Percentiles rank a stretch among this genome's conserved stretches.
These are phyloP conservation scores for Allomyces arbusculus DNA, from an alignment of 192 early-diverging fungal genomes.

Conservation along the genomic window DNA sequence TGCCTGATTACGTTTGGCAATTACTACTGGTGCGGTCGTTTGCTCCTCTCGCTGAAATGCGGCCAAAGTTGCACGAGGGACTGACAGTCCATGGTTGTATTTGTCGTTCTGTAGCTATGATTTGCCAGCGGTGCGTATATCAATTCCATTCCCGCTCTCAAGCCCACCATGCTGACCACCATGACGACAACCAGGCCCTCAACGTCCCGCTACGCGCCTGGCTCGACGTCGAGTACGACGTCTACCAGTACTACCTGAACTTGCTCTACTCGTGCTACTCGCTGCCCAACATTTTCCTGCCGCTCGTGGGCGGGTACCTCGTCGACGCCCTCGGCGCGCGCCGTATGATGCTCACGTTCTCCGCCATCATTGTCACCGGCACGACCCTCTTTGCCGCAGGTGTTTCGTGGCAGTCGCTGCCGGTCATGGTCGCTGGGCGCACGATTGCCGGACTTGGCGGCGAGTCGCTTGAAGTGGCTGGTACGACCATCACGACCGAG, in stretches of 20 bases:
- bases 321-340: constrained; percentile 24
- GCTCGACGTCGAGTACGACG: constrained; percentile 18
- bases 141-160: constrained; percentile 1
- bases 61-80: too few relatives aligned
- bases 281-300: constrained; percentile 43
- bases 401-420: constrained; percentile 14
- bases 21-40: constrained; percentile 14
- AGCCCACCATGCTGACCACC: constrained; percentile 14
- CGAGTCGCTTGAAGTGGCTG: constrained; percentile 31
- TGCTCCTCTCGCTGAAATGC: too few relatives aligned
- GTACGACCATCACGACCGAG: constrained; percentile 18
- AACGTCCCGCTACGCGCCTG: constrained; percentile 28
- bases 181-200: constrained; percentile 25
- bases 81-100: constrained; percentile 3
- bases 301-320: constrained; percentile 32
- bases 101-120: not conserved
- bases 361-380: constrained; percentile 21
- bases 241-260: constrained; percentile 30
- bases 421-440: constrained; percentile 30
- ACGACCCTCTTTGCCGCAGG: constrained; percentile 34
- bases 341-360: constrained; percentile 20
- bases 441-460: constrained; percentile 36
- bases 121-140: constrained; percentile 1
- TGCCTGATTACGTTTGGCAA: constrained; percentile 30
- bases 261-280: constrained; percentile 39